These are phyloP conservation scores for Russula sp. DNA, from an alignment of 768 basidiomycete genomes.

Conservation along the genomic window DNA sequence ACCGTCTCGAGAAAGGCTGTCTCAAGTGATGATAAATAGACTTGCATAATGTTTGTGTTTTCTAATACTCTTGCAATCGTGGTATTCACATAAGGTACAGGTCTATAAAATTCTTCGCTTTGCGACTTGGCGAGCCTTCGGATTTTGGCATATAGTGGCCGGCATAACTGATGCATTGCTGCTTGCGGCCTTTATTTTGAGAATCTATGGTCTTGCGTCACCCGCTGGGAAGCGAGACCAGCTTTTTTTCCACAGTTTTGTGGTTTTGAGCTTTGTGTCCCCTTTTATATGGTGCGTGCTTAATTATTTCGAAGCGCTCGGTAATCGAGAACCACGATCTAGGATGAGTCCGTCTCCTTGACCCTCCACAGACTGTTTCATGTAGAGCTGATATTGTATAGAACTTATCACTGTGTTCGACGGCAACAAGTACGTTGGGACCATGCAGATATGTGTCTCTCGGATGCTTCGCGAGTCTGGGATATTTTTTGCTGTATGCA, in stretches of 20 bases:
- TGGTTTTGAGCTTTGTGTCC: constrained; percentile 79
- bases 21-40: constrained; percentile 30
- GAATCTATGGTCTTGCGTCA: constrained; percentile 47
- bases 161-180: constrained; percentile 70
- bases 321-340: not conserved
- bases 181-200: constrained; percentile 63
- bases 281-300: constrained; percentile 75
- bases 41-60: constrained; percentile 42
- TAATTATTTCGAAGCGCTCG: not conserved
- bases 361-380: not conserved
- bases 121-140: constrained; percentile 73
- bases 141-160: constrained; percentile 69
- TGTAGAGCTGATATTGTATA: constrained; percentile 26
- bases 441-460: constrained; percentile 89
- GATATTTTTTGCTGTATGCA: constrained; percentile 75
- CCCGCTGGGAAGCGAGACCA: constrained; percentile 31
- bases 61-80: not conserved
- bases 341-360: constrained; percentile 69
- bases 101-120: constrained; percentile 64
- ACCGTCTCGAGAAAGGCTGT: not conserved
- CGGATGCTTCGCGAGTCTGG: constrained; percentile 92
- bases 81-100: constrained; percentile 31
- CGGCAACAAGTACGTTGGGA: constrained; percentile 83
- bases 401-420: constrained; percentile 77
- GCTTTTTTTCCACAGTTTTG: constrained; percentile 67